phyloP scores from a whole-genome alignment of 768 basidiomycete genomes.

The Auriscalpium microsporum region DNA sequence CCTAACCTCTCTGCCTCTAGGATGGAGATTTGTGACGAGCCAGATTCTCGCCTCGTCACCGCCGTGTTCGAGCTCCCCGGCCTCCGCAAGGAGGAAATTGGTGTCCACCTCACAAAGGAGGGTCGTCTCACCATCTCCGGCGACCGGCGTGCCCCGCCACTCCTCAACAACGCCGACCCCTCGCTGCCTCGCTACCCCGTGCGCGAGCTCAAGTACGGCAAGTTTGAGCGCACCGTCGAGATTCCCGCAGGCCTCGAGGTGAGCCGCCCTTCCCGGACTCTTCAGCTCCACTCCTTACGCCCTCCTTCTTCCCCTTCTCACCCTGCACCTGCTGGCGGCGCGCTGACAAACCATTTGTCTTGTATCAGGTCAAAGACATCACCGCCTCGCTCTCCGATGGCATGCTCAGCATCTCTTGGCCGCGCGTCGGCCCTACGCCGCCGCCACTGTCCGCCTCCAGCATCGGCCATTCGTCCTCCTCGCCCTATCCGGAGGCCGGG shows the following conservation, averaged over 20 bases:
- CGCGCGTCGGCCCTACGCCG: background rate
- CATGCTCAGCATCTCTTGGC: constrained; percentile 16
- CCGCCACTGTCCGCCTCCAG: background rate
- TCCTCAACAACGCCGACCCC: constrained; percentile 4
- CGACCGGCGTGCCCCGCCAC: constrained; percentile 25
- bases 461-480: background rate
- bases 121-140: constrained; percentile 41
- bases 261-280: background rate
- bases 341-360: background rate
- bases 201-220: constrained; percentile 14
- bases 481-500: background rate
- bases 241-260: constrained; percentile 15
- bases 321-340: no score
- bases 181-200: constrained; percentile 5
- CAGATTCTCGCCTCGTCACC: constrained; percentile 33
- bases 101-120: constrained; percentile 37
- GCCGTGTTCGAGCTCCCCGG: constrained; percentile 52
- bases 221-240: constrained; percentile 13
- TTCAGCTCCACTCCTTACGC: no score
- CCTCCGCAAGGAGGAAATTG: constrained; percentile 38
- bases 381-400: constrained; percentile 12
- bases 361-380: constrained; percentile 12
- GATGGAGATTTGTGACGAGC: constrained; percentile 40
- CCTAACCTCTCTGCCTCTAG: constrained; percentile 13
- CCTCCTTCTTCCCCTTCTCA: background rate